Evolutionary conservation across 2,329 filamentous ascomycete genomes (phyloP).

Genomic region (Phialemoniopsis sp.): DNA sequence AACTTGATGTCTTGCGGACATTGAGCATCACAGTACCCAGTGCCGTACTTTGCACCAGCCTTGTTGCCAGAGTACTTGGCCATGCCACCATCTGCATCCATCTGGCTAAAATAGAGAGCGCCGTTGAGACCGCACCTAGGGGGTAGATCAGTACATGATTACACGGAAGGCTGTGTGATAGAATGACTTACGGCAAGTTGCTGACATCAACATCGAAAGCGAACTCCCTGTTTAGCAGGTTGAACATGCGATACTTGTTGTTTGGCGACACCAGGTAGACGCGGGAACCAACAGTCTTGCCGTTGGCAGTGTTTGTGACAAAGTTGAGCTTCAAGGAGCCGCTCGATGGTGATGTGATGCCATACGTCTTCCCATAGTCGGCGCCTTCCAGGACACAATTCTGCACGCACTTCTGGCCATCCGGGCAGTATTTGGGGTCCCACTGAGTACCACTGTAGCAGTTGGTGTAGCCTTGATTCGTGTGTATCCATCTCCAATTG

Average conservation of each 20-base stretch:
- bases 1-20: slow-evolving; percentile 47
- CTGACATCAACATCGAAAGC: slow-evolving; percentile 62
- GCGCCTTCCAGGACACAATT: slow-evolving; percentile 43
- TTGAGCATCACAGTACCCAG: slow-evolving; percentile 51
- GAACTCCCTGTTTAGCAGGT: slow-evolving; percentile 57
- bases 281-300: slow-evolving; percentile 35
- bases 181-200: slow-evolving; percentile 35
- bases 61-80: slow-evolving; percentile 40
- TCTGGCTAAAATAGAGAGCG: slow-evolving; percentile 52
- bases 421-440: slow-evolving; percentile 26
- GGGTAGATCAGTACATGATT: neutral
- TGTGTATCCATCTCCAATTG: slow-evolving; percentile 49
- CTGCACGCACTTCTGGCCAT: slow-evolving; percentile 33
- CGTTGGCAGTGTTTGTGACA: slow-evolving; percentile 41
- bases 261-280: slow-evolving; percentile 54
- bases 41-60: slow-evolving; percentile 49
- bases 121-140: slow-evolving; percentile 56
- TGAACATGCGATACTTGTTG: slow-evolving; percentile 53
- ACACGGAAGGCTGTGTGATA: neutral
- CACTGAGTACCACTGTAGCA: slow-evolving; percentile 38
- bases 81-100: slow-evolving; percentile 52
- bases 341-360: slow-evolving; percentile 37
- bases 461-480: slow-evolving; percentile 34
- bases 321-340: slow-evolving; percentile 45
- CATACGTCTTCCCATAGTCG: slow-evolving; percentile 39